Evolutionary conservation across 148 eudicot species (phyloP).

Genomic region (Rhododendron ovatum): DNA sequence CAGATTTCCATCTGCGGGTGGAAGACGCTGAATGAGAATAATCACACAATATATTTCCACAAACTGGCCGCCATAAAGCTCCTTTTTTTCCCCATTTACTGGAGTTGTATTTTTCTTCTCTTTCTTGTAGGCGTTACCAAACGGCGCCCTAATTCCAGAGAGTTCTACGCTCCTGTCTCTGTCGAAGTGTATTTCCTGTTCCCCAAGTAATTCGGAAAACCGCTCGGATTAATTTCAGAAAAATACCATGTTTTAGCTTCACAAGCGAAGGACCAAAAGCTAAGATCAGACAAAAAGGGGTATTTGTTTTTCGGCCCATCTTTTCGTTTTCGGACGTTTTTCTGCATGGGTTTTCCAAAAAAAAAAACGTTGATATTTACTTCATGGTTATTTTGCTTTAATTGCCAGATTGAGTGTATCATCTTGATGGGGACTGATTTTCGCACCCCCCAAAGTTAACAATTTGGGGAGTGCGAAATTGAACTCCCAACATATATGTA

Average conservation of each 20-base stretch:
- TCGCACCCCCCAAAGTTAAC: too few species aligned
- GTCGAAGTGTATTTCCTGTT: neutral
- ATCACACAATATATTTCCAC: neutral
- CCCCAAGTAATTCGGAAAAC: constrained; percentile 14
- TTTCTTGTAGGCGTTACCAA: neutral
- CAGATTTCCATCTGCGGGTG: neutral
- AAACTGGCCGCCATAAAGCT: neutral
- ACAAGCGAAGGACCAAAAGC: neutral
- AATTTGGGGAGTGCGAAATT: too few species aligned
- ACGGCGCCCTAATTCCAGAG: constrained; percentile 9
- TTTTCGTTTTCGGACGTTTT: neutral
- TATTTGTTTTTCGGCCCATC: neutral
- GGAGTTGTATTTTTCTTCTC: too few species aligned
- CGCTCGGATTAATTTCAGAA: neutral
- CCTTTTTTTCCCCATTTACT: neutral
- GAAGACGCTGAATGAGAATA: neutral
- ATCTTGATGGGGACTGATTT: neutral
- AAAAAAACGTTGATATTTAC: neutral
- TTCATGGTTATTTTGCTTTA: neutral
- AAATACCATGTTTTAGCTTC: neutral
- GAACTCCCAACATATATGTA: too few species aligned
- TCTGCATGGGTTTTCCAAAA: neutral
- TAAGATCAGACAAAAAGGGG: neutral
- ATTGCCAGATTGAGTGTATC: neutral
- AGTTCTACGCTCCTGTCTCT: neutral